A percentile compares a stretch with the other conserved stretches of the same genome.
These are phyloP conservation scores for Rhytidhysteron rufulum DNA, from an alignment of 2,329 filamentous ascomycete genomes.

Conservation along the genomic window DNA sequence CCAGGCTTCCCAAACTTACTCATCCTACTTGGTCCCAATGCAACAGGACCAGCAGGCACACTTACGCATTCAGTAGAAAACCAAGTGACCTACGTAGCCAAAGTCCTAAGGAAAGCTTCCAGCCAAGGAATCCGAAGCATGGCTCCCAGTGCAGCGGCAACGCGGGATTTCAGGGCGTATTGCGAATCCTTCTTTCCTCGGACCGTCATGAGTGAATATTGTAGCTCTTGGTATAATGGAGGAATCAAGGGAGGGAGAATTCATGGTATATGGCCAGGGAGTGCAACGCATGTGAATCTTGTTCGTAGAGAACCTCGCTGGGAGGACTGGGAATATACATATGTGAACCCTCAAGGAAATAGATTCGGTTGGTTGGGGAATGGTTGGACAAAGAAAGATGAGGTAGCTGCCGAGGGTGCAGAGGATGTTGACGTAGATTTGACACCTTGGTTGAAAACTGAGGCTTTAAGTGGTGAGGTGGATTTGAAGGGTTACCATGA, in stretches of 20 bases:
- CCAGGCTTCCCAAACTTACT: constrained; percentile 38
- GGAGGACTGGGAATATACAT: constrained; percentile 54
- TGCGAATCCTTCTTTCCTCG: constrained; percentile 46
- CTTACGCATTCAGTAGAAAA: constrained; percentile 41
- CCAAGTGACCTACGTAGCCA: constrained; percentile 37
- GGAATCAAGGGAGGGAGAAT: constrained; percentile 53
- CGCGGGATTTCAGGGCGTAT: constrained; percentile 59
- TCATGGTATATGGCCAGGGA: constrained; percentile 65
- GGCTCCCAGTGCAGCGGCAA: constrained; percentile 30
- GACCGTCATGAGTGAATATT: constrained; percentile 54
- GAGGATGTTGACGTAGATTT: constrained; percentile 51
- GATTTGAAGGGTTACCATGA: constrained; percentile 62
- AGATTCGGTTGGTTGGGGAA: constrained; percentile 62
- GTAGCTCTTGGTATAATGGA: constrained; percentile 67
- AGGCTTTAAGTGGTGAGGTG: constrained; percentile 43
- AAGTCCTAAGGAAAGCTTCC: constrained; percentile 39
- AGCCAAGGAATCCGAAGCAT: constrained; percentile 40
- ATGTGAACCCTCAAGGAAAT: constrained; percentile 40
- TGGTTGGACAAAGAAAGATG: constrained; percentile 59
- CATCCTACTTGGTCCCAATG: constrained; percentile 41
- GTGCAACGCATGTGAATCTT: constrained; percentile 56
- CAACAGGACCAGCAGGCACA: constrained; percentile 36
- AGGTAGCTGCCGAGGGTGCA: constrained; percentile 6
- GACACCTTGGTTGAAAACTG: constrained; percentile 56
- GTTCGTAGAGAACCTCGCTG: constrained; percentile 52